Percentiles rank a stretch among this genome's conserved stretches.
Conservation (phyloP, 1,284 basidiomycete species). For the Cystobasidiaceae sp. region DNA sequence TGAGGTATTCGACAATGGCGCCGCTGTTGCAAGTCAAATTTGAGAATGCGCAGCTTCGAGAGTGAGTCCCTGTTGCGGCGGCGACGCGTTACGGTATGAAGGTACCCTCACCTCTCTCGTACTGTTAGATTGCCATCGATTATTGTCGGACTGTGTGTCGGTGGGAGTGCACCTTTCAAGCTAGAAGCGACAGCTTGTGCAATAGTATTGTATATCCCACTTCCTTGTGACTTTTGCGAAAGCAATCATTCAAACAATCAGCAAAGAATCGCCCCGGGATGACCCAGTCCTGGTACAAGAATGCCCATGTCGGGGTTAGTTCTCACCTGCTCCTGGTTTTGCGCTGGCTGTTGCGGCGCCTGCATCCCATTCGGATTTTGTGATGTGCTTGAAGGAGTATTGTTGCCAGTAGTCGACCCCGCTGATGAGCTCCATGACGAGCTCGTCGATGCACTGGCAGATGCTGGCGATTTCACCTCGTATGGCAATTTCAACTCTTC, state of each 20-base stretch:
- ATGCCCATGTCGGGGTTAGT: not conserved
- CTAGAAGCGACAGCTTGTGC: constrained; percentile 23
- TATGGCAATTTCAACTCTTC: constrained; percentile 24
- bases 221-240: not conserved
- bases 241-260: not conserved
- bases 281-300: not conserved
- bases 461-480: no score
- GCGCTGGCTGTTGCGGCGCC: not conserved
- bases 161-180: constrained; percentile 17
- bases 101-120: constrained; percentile 21
- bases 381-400: no score
- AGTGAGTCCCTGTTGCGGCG: not conserved
- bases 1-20: constrained; percentile 28
- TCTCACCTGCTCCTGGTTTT: not conserved
- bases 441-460: no score
- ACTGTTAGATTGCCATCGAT: constrained; percentile 11
- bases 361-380: not conserved
- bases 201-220: constrained; percentile 12
- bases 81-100: not conserved
- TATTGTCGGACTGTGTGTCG: constrained; percentile 21
- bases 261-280: not conserved
- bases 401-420: no score
- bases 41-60: not conserved
- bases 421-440: no score
- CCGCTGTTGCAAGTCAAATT: constrained; percentile 2